phyloP scores from a whole-genome alignment of 2,329 filamentous ascomycete genomes.

The Colletotrichum falcatum region DNA sequence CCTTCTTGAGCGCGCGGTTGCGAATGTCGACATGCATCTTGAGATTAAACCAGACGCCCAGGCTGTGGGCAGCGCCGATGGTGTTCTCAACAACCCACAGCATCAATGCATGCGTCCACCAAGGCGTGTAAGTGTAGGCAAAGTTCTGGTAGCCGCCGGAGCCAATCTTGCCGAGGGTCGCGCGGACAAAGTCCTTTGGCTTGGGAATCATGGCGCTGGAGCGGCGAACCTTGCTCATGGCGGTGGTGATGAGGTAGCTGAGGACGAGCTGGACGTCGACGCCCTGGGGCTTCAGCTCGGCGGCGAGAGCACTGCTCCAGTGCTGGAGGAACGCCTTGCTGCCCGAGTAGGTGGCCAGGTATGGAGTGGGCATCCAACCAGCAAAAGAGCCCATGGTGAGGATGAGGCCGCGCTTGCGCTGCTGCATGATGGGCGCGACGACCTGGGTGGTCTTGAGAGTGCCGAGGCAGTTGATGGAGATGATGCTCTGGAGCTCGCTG shows the following conservation, averaged over 20 bases:
- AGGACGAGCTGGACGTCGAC: slow-evolving; percentile 93
- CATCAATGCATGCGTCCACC: slow-evolving; percentile 91
- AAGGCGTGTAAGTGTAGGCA: slow-evolving; percentile 88
- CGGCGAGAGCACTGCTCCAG: slow-evolving; percentile 88
- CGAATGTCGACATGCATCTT: slow-evolving; percentile 87
- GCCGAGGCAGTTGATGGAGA: slow-evolving; percentile 94
- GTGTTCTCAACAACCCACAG: slow-evolving; percentile 81
- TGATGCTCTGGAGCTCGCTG: slow-evolving; percentile 87
- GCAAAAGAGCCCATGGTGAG: slow-evolving; percentile 98
- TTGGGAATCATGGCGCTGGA: slow-evolving; percentile 83
- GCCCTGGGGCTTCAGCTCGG: slow-evolving; percentile 83
- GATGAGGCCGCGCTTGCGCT: slow-evolving; percentile 82
- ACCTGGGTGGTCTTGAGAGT: slow-evolving; percentile 90
- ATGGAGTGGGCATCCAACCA: slow-evolving; percentile 90
- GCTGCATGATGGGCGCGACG: slow-evolving; percentile 85
- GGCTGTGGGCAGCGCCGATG: slow-evolving; percentile 60
- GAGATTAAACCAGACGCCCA: slow-evolving; percentile 64
- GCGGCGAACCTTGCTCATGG: slow-evolving; percentile 95
- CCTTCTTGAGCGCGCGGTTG: slow-evolving; percentile 84
- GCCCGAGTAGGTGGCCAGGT: slow-evolving; percentile 95
- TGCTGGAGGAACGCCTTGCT: slow-evolving; percentile 98
- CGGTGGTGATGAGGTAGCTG: slow-evolving; percentile 92
- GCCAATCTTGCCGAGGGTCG: slow-evolving; percentile 84
- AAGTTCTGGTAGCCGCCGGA: slow-evolving; percentile 82
- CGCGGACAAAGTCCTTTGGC: slow-evolving; percentile 83